Evolutionary conservation across 352 stramenopile genomes (phyloP).

Genomic region (Globisporangium paroecandrum): DNA sequence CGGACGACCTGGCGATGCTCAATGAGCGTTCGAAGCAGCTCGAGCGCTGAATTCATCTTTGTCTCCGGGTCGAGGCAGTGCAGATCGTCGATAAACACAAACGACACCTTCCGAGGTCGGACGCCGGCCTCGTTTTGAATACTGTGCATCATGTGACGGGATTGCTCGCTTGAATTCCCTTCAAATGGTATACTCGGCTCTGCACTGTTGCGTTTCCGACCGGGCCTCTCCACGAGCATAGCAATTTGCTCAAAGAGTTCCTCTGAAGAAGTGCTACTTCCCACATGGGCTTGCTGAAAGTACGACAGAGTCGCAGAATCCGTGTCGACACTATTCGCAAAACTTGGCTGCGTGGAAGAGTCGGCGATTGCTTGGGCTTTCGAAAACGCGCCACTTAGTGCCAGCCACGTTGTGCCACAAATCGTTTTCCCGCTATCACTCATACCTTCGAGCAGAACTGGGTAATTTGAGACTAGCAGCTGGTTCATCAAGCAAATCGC

Average conservation of each 20-base stretch:
- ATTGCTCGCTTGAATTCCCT: neutral
- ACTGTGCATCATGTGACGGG: neutral
- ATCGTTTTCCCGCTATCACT: slow-evolving; percentile 51
- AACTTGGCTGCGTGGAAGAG: neutral
- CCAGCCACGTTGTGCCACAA: slow-evolving; percentile 27
- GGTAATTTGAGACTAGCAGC: slow-evolving; percentile 37
- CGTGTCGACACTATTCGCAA: neutral
- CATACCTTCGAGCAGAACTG: slow-evolving; percentile 35
- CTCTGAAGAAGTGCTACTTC: slow-evolving; percentile 5
- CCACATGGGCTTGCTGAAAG: slow-evolving; percentile 18
- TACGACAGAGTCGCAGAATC: neutral
- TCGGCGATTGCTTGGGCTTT: slow-evolving; percentile 21
- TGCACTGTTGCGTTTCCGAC: neutral
- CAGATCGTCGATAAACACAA: slow-evolving; percentile 66
- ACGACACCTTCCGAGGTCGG: neutral
- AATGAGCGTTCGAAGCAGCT: slow-evolving; percentile 46
- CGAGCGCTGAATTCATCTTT: slow-evolving; percentile 32
- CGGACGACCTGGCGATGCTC: slow-evolving; percentile 44
- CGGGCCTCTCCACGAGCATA: slow-evolving; percentile 10
- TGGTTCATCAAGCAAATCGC: slow-evolving; percentile 47
- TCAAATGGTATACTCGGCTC: neutral
- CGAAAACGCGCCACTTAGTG: slow-evolving; percentile 33
- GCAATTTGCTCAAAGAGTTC: slow-evolving; percentile 16
- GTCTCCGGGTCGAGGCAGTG: slow-evolving; percentile 29
- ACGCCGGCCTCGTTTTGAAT: neutral